phyloP scores from a whole-genome alignment of 2,329 filamentous ascomycete species.

The Huntiella bhutanensis region DNA sequence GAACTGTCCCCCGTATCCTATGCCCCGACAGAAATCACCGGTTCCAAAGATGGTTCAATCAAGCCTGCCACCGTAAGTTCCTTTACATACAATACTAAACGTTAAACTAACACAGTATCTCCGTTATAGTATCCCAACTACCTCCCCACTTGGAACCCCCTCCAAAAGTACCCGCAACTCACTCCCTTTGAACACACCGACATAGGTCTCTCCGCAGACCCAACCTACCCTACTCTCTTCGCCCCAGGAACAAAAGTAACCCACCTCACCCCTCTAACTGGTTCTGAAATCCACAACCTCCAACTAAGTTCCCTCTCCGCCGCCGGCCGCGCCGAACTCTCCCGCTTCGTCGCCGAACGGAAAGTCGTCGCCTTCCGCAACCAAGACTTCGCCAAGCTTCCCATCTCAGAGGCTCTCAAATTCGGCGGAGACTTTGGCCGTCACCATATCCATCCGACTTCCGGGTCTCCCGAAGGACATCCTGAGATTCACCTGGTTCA shows the following conservation, averaged over 20 bases:
- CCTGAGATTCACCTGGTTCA: constrained; percentile 67
- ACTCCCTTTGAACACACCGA: constrained; percentile 55
- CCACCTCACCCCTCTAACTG: constrained; percentile 54
- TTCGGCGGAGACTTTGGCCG: constrained; percentile 61
- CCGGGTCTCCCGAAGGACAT: constrained; percentile 52
- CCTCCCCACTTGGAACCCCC: constrained; percentile 49
- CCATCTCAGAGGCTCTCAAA: constrained; percentile 49
- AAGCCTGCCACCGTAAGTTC: constrained; percentile 7
- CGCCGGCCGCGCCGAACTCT: constrained; percentile 58
- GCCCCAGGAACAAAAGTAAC: constrained; percentile 29
- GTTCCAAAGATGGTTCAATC: constrained; percentile 6
- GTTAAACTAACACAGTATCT: background rate
- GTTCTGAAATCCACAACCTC: constrained; percentile 50
- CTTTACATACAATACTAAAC: background rate
- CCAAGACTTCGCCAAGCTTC: constrained; percentile 52
- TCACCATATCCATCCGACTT: constrained; percentile 66
- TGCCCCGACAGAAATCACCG: constrained; percentile 9
- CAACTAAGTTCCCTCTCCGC: constrained; percentile 50
- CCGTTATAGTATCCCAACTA: constrained; percentile 44
- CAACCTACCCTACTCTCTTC: constrained; percentile 49
- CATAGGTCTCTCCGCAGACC: constrained; percentile 57
- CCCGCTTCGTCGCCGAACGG: constrained; percentile 54
- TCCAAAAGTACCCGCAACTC: constrained; percentile 45
- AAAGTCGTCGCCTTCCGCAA: constrained; percentile 64
- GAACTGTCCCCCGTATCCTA: constrained; percentile 7